These are phyloP conservation scores for Casuarina equisetifolia DNA, from an alignment of 306 rosid species.

Conservation along the genomic window DNA sequence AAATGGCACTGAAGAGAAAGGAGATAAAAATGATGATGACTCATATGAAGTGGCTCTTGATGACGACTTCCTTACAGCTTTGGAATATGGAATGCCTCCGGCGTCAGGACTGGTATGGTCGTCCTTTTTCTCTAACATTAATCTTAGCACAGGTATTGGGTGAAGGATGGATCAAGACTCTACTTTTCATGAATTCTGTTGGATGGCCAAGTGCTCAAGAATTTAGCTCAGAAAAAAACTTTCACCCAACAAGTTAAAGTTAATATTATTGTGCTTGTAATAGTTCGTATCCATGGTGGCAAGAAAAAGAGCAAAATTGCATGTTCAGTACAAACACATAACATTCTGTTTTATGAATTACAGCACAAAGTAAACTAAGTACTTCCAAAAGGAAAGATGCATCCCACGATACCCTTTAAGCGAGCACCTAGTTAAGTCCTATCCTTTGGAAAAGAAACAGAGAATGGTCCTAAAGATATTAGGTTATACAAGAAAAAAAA, in stretches of 20 bases:
- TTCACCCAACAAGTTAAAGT: not conserved
- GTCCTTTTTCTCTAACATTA: slow-evolving; percentile 17
- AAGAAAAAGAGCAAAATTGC: too few relatives aligned
- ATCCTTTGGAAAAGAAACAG: not conserved
- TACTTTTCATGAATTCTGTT: not conserved
- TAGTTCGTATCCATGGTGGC: too few relatives aligned
- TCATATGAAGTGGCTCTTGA: slow-evolving; percentile 84
- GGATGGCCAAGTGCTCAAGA: not conserved
- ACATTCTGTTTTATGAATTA: too few relatives aligned
- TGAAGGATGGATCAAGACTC: not conserved
- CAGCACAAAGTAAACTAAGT: too few relatives aligned
- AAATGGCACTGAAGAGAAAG: slow-evolving; percentile 34
- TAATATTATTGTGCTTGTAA: too few relatives aligned
- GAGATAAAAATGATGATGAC: slow-evolving; percentile 53
- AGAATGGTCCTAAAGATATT: not conserved
- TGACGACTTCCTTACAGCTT: slow-evolving; percentile 88
- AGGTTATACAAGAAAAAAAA: not conserved
- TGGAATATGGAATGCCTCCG: slow-evolving; percentile 99
- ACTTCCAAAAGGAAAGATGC: too few relatives aligned
- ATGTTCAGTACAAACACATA: too few relatives aligned
- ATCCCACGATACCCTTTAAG: not conserved
- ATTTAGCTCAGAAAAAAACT: not conserved
- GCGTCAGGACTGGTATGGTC: slow-evolving; percentile 91
- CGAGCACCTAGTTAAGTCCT: not conserved
- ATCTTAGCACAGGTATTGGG: not conserved